Conservation (phyloP, 2,329 filamentous ascomycete genomes). For the Hymenoscyphus repandus region DNA sequence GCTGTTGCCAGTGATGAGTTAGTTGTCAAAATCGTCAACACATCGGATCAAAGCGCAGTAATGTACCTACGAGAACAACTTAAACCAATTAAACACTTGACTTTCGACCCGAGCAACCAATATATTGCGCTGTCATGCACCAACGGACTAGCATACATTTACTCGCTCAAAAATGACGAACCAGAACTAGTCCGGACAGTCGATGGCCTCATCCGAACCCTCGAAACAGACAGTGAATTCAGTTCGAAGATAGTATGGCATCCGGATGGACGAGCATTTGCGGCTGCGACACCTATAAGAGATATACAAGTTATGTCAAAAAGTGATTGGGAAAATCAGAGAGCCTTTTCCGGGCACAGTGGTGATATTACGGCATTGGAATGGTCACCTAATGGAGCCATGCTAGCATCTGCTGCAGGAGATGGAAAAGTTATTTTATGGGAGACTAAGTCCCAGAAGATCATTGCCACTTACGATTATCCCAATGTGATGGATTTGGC, state of each 20-base stretch:
- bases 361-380: constrained; percentile 80
- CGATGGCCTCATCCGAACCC: constrained; percentile 74
- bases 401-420: constrained; percentile 67
- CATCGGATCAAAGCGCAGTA: constrained; percentile 69
- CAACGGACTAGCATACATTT: constrained; percentile 86
- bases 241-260: constrained; percentile 82
- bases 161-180: constrained; percentile 72
- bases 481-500: constrained; percentile 77
- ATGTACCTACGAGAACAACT: constrained; percentile 77
- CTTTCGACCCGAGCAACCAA: constrained; percentile 76
- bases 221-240: constrained; percentile 72
- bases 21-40: constrained; percentile 82
- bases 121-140: constrained; percentile 77
- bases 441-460: constrained; percentile 82
- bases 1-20: constrained; percentile 97
- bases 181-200: constrained; percentile 79
- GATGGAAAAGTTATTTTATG: constrained; percentile 73
- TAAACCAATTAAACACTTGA: constrained; percentile 84
- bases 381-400: constrained; percentile 92
- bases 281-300: constrained; percentile 72
- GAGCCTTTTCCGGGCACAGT: constrained; percentile 72
- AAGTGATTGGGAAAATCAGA: constrained; percentile 83
- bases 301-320: constrained; percentile 85
- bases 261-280: constrained; percentile 89
- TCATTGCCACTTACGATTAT: constrained; percentile 74